Conservation (phyloP, 768 basidiomycete genomes). For the Glaciozyma antarctica region DNA sequence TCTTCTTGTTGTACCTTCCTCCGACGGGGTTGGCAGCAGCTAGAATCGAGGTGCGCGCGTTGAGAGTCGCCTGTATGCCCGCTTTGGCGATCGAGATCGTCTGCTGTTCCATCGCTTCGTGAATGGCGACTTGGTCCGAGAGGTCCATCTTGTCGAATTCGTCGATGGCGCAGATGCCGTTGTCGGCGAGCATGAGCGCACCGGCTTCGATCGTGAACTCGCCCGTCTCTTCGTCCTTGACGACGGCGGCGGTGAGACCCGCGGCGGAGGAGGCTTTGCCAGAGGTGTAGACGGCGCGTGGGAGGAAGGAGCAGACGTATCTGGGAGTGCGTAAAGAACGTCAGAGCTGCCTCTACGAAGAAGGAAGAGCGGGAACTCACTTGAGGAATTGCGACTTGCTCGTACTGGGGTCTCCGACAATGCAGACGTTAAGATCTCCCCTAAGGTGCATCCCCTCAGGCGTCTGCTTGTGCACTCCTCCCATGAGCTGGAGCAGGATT, state of each 20-base stretch:
- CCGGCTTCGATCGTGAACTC: conserved; percentile 57
- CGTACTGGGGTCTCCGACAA: conserved; percentile 92
- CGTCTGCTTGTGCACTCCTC: conserved; percentile 95
- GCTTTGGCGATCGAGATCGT: conserved; percentile 99
- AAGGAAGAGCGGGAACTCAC: conserved; percentile 61
- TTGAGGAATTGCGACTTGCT: conserved; percentile 99
- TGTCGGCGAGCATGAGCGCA: conserved; percentile 97
- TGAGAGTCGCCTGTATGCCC: conserved; percentile 94
- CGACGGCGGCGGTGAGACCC: conserved; percentile 96
- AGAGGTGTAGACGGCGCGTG: conserved; percentile 93
- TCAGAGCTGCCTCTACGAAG: conserved; percentile 48
- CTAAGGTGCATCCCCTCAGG: conserved; percentile 94
- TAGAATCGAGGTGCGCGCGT: conserved; percentile 93
- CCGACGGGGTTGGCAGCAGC: conserved; percentile 99
- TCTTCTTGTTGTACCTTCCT: conserved; percentile 97
- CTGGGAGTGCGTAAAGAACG: conserved; percentile 47
- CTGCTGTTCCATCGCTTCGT: conserved; percentile 97
- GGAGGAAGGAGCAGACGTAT: conserved; percentile 90
- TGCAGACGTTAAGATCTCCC: conserved; percentile 96
- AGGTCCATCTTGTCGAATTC: conserved; percentile 99
- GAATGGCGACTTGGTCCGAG: conserved; percentile 94
- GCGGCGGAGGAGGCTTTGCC: conserved; percentile 97
- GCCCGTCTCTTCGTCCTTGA: conserved; percentile 94
- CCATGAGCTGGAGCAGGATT: conserved; percentile 88
- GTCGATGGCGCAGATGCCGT: conserved; percentile 99